These are phyloP conservation scores for Pseudodiploospora longispora DNA, from an alignment of 2,329 filamentous ascomycete species.

Conservation along the genomic window DNA sequence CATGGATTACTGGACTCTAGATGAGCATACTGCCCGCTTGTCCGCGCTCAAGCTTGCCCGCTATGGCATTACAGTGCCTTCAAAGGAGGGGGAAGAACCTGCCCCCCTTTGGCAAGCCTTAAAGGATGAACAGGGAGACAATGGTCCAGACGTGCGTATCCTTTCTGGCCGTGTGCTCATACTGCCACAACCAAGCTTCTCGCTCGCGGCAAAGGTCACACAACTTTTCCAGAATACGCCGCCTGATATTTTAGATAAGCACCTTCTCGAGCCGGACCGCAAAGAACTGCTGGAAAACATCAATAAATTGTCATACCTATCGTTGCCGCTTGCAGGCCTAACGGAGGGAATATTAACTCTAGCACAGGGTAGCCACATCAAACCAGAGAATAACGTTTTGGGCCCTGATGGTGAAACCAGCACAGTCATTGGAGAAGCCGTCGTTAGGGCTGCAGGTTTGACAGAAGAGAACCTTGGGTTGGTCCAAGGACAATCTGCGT, in stretches of 20 bases:
- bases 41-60: not conserved
- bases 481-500: slow-evolving; percentile 15
- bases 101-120: not conserved
- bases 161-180: slow-evolving; percentile 29
- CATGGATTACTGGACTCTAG: slow-evolving; percentile 23
- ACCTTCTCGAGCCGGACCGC: slow-evolving; percentile 7
- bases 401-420: slow-evolving; percentile 5
- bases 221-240: slow-evolving; percentile 25
- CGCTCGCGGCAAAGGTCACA: slow-evolving; percentile 21
- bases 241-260: slow-evolving; percentile 8
- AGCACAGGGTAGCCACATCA: slow-evolving; percentile 29
- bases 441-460: slow-evolving; percentile 12
- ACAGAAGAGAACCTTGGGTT: slow-evolving; percentile 10
- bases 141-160: slow-evolving; percentile 12
- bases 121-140: not conserved
- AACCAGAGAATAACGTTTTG: slow-evolving; percentile 21
- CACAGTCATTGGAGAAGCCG: not conserved
- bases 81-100: not conserved
- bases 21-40: slow-evolving; percentile 7
- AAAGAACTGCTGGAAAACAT: slow-evolving; percentile 3
- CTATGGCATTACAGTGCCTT: slow-evolving; percentile 2
- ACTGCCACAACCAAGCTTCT: slow-evolving; percentile 31
- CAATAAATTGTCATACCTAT: slow-evolving; percentile 14
- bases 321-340: slow-evolving; percentile 23
- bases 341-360: slow-evolving; percentile 23